Conservation (phyloP, 345 rosid species). For the Carallia brachiata region DNA sequence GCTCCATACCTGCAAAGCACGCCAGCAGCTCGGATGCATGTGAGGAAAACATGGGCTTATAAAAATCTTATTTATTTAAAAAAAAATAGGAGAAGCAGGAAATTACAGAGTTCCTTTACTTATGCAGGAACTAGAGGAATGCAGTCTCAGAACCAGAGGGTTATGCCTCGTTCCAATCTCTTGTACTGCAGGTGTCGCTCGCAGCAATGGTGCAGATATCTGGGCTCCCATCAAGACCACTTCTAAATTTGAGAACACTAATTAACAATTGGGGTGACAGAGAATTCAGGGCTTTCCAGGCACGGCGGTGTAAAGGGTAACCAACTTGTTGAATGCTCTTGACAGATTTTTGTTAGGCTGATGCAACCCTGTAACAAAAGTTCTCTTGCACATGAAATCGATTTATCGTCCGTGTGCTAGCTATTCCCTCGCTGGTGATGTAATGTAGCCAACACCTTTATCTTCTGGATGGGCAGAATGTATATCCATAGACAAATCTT, state of each 20-base stretch:
- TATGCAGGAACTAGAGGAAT: slow-evolving; percentile 52
- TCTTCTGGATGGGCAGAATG: slow-evolving; percentile 13
- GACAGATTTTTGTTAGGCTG: background rate
- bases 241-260: slow-evolving; percentile 46
- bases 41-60: slow-evolving; percentile 24
- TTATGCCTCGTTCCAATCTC: slow-evolving; percentile 81
- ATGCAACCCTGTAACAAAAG: background rate
- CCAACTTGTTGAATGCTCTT: background rate
- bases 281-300: background rate
- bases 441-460: background rate
- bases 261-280: slow-evolving; percentile 12
- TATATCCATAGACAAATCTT: slow-evolving; percentile 7
- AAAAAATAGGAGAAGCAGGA: too few relatives aligned
- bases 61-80: too few relatives aligned
- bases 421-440: background rate
- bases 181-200: slow-evolving; percentile 62
- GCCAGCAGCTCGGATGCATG: slow-evolving; percentile 51
- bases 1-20: slow-evolving; percentile 82
- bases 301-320: background rate
- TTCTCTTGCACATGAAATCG: background rate
- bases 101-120: background rate
- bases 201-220: slow-evolving; percentile 92
- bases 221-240: slow-evolving; percentile 93
- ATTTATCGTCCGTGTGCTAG: background rate
- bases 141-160: slow-evolving; percentile 69